phyloP scores from a whole-genome alignment of 768 basidiomycete genomes.

The Russula ochroleuca region DNA sequence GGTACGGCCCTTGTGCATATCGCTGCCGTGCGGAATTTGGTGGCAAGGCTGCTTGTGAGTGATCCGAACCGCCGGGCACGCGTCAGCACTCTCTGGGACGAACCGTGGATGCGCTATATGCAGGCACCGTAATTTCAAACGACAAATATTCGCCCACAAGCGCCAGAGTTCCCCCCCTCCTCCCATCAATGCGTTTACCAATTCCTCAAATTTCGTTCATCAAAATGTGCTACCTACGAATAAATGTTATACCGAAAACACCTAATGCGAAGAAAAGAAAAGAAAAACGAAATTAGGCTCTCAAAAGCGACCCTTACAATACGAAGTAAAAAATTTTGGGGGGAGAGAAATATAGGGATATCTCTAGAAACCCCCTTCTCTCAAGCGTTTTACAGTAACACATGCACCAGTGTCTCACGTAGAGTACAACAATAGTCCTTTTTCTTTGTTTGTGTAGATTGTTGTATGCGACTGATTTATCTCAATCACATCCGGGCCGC shows the following conservation, averaged over 20 bases:
- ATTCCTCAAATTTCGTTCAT: neutral
- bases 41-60: slow-evolving; percentile 59
- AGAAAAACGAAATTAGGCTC: neutral
- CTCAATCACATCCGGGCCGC: neutral
- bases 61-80: slow-evolving; percentile 62
- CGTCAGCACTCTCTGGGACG: slow-evolving; percentile 46
- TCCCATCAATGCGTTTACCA: neutral
- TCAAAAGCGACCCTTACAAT: neutral
- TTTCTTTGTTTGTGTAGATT: slow-evolving; percentile 7
- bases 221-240: neutral
- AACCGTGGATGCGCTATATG: slow-evolving; percentile 14
- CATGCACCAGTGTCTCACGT: neutral
- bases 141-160: neutral
- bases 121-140: neutral
- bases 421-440: slow-evolving; percentile 1
- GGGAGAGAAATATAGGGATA: neutral
- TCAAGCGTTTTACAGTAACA: neutral
- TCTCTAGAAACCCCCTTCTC: neutral
- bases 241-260: neutral
- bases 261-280: slow-evolving; percentile 6
- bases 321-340: neutral
- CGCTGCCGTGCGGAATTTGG: slow-evolving; percentile 49
- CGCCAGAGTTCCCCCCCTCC: neutral
- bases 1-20: slow-evolving; percentile 39
- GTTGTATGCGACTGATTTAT: slow-evolving; percentile 1